Conservation (phyloP, 306 rosid genomes). For the Fagus crenata region DNA sequence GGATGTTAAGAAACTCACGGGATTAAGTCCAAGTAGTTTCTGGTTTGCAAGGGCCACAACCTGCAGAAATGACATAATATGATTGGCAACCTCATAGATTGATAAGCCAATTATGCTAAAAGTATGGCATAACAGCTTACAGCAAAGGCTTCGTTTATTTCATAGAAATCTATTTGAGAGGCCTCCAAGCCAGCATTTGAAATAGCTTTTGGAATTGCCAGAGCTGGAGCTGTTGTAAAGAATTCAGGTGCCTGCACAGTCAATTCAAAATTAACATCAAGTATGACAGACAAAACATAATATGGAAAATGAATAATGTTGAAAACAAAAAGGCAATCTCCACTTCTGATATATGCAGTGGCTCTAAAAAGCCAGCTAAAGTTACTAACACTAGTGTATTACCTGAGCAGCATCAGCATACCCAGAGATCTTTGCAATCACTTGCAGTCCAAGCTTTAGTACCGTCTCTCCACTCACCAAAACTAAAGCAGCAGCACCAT, state of each 20-base stretch:
- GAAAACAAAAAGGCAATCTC: constrained; percentile 12
- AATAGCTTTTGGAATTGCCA: constrained; percentile 95
- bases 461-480: constrained; percentile 93
- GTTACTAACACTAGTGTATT: constrained; percentile 22
- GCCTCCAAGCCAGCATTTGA: constrained; percentile 78
- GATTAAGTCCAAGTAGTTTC: constrained; percentile 80
- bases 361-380: constrained; percentile 14
- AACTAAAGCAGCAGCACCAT: constrained; percentile 97
- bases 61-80: constrained; percentile 41
- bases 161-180: constrained; percentile 79
- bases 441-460: constrained; percentile 79
- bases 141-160: constrained; percentile 95
- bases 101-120: constrained; percentile 23
- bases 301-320: constrained; percentile 1
- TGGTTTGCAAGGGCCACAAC: constrained; percentile 98
- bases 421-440: constrained; percentile 88
- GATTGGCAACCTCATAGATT: constrained; percentile 3
- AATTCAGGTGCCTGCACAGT: constrained; percentile 85
- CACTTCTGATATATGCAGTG: constrained; percentile 19
- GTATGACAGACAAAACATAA: constrained; percentile 9
- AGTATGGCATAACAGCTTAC: constrained; percentile 45
- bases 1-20: constrained; percentile 48
- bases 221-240: constrained; percentile 95
- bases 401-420: constrained; percentile 99
- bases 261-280: constrained; percentile 29